phyloP scores from a whole-genome alignment of 306 rosid species.

The Prunus padus region DNA sequence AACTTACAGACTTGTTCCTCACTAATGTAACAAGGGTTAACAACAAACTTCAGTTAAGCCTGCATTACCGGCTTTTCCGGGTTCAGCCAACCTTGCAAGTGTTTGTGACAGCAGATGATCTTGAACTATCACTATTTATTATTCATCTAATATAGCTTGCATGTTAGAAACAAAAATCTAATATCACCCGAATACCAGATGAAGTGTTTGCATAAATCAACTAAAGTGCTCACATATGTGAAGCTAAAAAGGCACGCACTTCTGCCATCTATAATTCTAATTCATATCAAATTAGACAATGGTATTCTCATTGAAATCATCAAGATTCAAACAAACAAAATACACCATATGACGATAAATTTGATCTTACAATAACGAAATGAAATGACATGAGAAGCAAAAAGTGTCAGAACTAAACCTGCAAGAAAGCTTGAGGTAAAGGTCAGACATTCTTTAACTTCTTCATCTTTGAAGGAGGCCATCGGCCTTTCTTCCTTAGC shows the following conservation, averaged over 20 bases:
- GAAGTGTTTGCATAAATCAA: not conserved
- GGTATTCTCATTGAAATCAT: slow-evolving; percentile 4
- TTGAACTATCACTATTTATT: not conserved
- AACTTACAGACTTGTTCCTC: no score
- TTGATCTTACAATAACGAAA: slow-evolving; percentile 12
- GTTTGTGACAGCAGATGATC: no score
- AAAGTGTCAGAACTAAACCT: slow-evolving; percentile 39
- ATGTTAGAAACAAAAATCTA: not conserved
- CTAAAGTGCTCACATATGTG: not conserved
- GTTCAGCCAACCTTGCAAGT: no score
- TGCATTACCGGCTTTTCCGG: no score
- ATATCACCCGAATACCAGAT: not conserved
- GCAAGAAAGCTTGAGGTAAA: slow-evolving; percentile 29
- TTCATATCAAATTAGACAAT: slow-evolving; percentile 7
- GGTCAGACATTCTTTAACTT: slow-evolving; percentile 78
- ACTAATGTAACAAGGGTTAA: no score
- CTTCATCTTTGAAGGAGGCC: slow-evolving; percentile 98
- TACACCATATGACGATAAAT: slow-evolving; percentile 10
- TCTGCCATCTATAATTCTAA: not conserved
- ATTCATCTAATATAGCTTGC: not conserved
- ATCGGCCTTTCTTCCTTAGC: slow-evolving; percentile 87
- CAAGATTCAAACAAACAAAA: slow-evolving; percentile 23
- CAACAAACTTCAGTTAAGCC: no score
- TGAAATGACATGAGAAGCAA: slow-evolving; percentile 11
- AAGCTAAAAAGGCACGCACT: not conserved